A percentile compares a stretch with the other conserved stretches of the same genome.
Evolutionary conservation across 768 basidiomycete species (phyloP).

Genomic region (Rubroboletus satanas): DNA sequence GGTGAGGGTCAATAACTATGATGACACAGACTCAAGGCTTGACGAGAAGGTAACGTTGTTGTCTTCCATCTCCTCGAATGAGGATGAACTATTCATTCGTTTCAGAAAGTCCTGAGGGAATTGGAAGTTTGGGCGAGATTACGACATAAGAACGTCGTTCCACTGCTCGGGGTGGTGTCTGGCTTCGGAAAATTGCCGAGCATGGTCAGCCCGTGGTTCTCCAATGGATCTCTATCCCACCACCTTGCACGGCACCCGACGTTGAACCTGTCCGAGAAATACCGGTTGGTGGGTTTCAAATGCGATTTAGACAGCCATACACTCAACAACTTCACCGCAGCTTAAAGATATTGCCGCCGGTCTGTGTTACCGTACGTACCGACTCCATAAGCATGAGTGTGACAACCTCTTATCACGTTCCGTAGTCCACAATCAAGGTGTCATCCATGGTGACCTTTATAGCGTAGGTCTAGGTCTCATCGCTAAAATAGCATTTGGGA

Average conservation of each 20-base stretch:
- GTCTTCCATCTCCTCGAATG: not conserved
- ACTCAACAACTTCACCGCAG: constrained; percentile 3
- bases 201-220: constrained; percentile 34
- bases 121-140: constrained; percentile 16
- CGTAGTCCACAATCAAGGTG: constrained; percentile 19
- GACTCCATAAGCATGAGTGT: not conserved
- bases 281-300: constrained; percentile 12
- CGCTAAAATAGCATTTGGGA: not conserved
- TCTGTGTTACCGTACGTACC: constrained; percentile 20
- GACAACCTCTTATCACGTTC: not conserved
- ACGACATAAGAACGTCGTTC: constrained; percentile 27
- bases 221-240: constrained; percentile 22
- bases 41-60: constrained; percentile 12
- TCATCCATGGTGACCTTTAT: constrained; percentile 37
- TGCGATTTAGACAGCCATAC: not conserved
- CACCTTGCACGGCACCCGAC: constrained; percentile 13
- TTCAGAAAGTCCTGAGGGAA: constrained; percentile 30
- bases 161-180: constrained; percentile 27
- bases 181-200: constrained; percentile 30
- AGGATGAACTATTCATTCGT: not conserved
- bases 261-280: not conserved
- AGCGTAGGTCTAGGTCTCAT: constrained; percentile 24
- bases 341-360: constrained; percentile 23
- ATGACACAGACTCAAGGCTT: not conserved
- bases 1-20: not conserved